Evolutionary conservation across 495 filamentous ascomycete species (phyloP).

Genomic region (Trichoderma asperelloides): DNA sequence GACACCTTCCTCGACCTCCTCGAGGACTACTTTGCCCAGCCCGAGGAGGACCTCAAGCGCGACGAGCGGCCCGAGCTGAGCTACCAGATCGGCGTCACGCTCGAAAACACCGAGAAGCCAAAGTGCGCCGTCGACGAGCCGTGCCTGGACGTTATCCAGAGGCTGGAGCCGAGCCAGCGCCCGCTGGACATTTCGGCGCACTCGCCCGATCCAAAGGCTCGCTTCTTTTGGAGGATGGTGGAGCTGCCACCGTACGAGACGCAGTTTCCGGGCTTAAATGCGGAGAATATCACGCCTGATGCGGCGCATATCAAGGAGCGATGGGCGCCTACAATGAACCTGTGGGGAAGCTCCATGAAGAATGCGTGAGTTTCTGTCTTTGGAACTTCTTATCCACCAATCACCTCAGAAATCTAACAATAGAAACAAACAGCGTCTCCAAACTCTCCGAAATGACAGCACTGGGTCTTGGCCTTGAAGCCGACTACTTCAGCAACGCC

Average conservation of each 20-base stretch:
- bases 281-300: slow-evolving; percentile 34
- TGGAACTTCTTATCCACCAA: neutral
- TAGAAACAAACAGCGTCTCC: slow-evolving; percentile 26
- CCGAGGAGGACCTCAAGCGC: slow-evolving; percentile 25
- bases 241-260: slow-evolving; percentile 36
- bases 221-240: slow-evolving; percentile 44
- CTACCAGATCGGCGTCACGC: slow-evolving; percentile 44
- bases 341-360: slow-evolving; percentile 43
- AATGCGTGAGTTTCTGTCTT: slow-evolving; percentile 31
- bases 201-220: slow-evolving; percentile 39
- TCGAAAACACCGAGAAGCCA: slow-evolving; percentile 46
- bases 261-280: slow-evolving; percentile 36
- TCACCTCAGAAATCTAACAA: neutral
- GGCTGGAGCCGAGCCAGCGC: slow-evolving; percentile 35
- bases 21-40: slow-evolving; percentile 47
- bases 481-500: slow-evolving; percentile 35
- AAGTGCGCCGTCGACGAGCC: slow-evolving; percentile 46
- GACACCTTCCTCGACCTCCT: slow-evolving; percentile 41
- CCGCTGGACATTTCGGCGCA: slow-evolving; percentile 39
- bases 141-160: slow-evolving; percentile 37
- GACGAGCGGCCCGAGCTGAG: slow-evolving; percentile 42
- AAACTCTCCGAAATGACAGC: slow-evolving; percentile 41
- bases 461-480: slow-evolving; percentile 36
- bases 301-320: slow-evolving; percentile 31
- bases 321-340: slow-evolving; percentile 37